Base-by-base conservation (phyloP, 768 basidiomycete species). In the Mycena rosella region DNA sequence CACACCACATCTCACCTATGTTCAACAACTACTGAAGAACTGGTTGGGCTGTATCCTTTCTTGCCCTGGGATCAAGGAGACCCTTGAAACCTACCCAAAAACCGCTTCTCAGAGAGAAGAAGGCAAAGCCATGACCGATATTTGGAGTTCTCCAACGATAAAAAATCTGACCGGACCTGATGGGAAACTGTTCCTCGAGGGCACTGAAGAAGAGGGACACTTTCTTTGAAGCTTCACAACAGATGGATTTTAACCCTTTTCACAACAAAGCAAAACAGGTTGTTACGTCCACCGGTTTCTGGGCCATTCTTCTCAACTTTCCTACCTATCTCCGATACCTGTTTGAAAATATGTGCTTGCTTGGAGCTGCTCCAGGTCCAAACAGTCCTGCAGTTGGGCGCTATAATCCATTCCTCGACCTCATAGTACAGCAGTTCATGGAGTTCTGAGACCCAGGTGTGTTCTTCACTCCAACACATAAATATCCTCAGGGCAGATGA, bases 381-480 rank as follows among this genome's bases (percentile, higher is more conserved):
- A n/a, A n/a, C n/a, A n/a, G n/a, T n/a, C n/a, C n/a, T n/a, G n/a
- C n/a, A n/a, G n/a, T n/a, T n/a, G n/a, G n/a, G n/a, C n/a, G n/a
- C n/a, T n/a, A n/a, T n/a, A n/a, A n/a, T n/a, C n/a, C n/a, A n/a
- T n/a, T n/a, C n/a, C n/a, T n/a, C n/a, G n/a, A n/a, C n/a, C n/a
- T n/a, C n/a, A n/a, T n/a, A n/a, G n/a, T n/a, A n/a, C n/a, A n/a
- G n/a, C n/a, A n/a, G n/a, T n/a, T n/a, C n/a, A n/a, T n/a, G n/a
- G n/a, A n/a, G n/a, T 79, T 77, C 18, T 86, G 80, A 78, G 8
- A 67, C 13, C 32, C 32, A 9, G 78, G 83, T 0, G 63, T 79
- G 0, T 75, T 65, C 60, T 75, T 77, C 44, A 70, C 74, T 5
- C 38, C 67, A 42, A 81, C 78, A 11, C 36, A 58, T 5, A 42